Evolutionary conservation across 352 stramenopile species (phyloP).

Genomic region (Pythium rishiriense): DNA sequence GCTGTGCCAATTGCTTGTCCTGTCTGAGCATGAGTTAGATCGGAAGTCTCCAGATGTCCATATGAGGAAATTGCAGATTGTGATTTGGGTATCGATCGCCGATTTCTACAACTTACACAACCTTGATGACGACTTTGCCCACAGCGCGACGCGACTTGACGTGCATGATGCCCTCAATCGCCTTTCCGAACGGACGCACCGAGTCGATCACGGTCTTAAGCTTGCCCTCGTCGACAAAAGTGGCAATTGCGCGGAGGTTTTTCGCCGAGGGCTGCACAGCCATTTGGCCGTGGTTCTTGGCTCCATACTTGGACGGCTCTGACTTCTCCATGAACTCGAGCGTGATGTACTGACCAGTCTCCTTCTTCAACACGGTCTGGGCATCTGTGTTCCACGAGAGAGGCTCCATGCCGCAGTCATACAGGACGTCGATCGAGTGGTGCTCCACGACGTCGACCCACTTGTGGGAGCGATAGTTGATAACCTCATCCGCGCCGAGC

Average conservation of each 20-base stretch:
- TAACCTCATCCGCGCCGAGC: not conserved
- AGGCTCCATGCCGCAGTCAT: slow-evolving; percentile 30
- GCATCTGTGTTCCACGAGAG: slow-evolving; percentile 38
- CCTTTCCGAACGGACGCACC: slow-evolving; percentile 44
- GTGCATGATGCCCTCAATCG: slow-evolving; percentile 39
- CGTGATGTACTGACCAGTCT: slow-evolving; percentile 37
- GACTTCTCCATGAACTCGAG: slow-evolving; percentile 28
- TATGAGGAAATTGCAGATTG: too few species aligned
- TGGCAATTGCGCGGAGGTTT: slow-evolving; percentile 38
- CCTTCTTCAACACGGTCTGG: slow-evolving; percentile 33
- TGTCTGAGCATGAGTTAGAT: too few species aligned
- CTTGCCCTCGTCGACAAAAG: slow-evolving; percentile 39
- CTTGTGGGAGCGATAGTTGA: slow-evolving; percentile 20
- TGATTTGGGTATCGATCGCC: too few species aligned
- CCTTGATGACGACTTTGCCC: slow-evolving; percentile 28
- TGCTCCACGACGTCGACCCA: slow-evolving; percentile 32
- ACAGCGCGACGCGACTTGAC: too few species aligned
- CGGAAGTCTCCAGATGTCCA: too few species aligned
- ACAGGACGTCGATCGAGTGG: slow-evolving; percentile 27
- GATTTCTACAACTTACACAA: too few species aligned
- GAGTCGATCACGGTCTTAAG: slow-evolving; percentile 37
- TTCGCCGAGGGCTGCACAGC: slow-evolving; percentile 17
- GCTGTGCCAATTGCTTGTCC: too few species aligned
- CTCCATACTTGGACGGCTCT: slow-evolving; percentile 47
- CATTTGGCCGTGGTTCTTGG: slow-evolving; percentile 20